These are phyloP conservation scores for Citrus mangshanensis DNA, from an alignment of 345 rosid species.

Conservation along the genomic window DNA sequence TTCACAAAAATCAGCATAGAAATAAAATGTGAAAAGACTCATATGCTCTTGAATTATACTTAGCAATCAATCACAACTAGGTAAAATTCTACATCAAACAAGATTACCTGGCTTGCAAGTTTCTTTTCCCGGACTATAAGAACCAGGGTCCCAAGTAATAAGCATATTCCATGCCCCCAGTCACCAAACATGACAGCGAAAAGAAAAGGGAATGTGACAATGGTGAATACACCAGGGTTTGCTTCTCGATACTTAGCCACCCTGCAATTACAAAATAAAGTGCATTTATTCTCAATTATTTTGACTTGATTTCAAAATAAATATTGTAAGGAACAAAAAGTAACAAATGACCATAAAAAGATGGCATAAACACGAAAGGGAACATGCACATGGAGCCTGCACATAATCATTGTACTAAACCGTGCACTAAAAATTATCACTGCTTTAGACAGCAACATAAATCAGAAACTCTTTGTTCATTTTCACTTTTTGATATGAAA, in stretches of 20 bases:
- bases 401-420: background rate
- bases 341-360: background rate
- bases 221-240: constrained; percentile 91
- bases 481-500: background rate
- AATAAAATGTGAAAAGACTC: constrained; percentile 11
- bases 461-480: background rate
- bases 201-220: constrained; percentile 92
- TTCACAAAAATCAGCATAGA: background rate
- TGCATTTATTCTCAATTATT: background rate
- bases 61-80: background rate
- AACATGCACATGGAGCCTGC: background rate
- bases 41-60: background rate
- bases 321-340: background rate
- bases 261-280: constrained; percentile 42
- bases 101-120: constrained; percentile 83
- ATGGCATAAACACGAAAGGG: background rate
- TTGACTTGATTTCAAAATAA: background rate
- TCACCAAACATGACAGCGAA: constrained; percentile 99
- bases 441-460: background rate
- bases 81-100: background rate
- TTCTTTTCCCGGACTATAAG: constrained; percentile 80
- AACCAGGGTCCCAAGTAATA: constrained; percentile 70
- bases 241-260: constrained; percentile 94
- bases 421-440: background rate
- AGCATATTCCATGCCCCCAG: constrained; percentile 99